Percentiles rank a stretch among this genome's conserved stretches.
These are phyloP conservation scores for Rubia tinctorum DNA, from an alignment of 305 asterid genomes.

Conservation along the genomic window DNA sequence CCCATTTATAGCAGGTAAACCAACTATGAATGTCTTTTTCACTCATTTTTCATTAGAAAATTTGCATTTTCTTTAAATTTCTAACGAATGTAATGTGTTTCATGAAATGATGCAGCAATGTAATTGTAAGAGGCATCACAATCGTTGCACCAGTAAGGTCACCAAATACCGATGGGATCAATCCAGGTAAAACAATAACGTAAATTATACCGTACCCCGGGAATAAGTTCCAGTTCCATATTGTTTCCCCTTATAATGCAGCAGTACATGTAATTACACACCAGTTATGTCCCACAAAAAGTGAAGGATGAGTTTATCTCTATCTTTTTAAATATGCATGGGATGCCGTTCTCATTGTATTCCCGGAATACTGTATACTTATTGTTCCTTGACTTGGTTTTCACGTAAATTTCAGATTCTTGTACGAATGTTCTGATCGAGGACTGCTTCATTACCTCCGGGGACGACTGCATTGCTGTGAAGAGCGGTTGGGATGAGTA, in stretches of 20 bases:
- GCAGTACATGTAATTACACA: no score
- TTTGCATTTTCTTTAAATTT: not conserved
- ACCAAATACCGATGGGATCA: conserved; percentile 96
- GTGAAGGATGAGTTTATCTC: no score
- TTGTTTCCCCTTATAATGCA: no score
- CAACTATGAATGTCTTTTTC: no score
- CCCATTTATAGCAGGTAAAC: conserved; percentile 84
- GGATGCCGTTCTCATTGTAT: no score
- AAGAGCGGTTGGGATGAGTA: conserved; percentile 99
- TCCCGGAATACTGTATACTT: no score
- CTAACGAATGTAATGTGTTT: not conserved
- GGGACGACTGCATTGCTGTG: conserved; percentile 93
- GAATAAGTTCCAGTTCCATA: no score
- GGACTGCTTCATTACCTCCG: conserved; percentile 93
- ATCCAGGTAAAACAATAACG: conserved; percentile 54
- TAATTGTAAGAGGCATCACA: conserved; percentile 69
- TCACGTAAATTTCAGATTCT: conserved; percentile 47
- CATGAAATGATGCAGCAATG: conserved; percentile 50
- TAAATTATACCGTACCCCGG: no score
- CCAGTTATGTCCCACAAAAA: no score
- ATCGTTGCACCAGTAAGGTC: conserved; percentile 76
- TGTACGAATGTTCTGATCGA: conserved; percentile 78
- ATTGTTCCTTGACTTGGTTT: not conserved
- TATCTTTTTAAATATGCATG: no score
- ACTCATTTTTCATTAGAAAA: no score